A percentile compares a stretch with the other conserved stretches of the same genome.
These are phyloP conservation scores for Austroboletus niveus DNA, from an alignment of 1,284 basidiomycete genomes.

Conservation along the genomic window DNA sequence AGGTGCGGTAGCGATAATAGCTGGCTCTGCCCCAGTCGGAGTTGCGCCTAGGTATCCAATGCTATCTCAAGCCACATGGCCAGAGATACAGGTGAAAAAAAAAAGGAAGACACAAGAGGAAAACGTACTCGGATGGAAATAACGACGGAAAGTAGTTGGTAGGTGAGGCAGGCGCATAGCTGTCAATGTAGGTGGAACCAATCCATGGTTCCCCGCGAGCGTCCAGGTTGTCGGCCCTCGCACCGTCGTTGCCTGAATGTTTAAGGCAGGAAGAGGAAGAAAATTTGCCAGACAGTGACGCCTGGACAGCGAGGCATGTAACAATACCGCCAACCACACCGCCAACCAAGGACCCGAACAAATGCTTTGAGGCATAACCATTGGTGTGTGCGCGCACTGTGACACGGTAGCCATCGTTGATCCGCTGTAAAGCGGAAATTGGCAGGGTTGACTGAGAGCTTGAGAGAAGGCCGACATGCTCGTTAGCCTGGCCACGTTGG, in stretches of 20 bases:
- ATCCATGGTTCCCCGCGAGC: neutral
- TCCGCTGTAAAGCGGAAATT: neutral
- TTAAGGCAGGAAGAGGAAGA: too few relatives aligned
- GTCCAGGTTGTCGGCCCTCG: neutral
- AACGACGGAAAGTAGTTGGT: neutral
- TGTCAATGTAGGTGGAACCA: neutral
- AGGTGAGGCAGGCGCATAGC: neutral
- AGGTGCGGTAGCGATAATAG: constrained; percentile 76
- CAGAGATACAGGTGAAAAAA: neutral
- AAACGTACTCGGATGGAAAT: constrained; percentile 13
- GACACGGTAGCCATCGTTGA: neutral
- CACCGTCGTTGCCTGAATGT: too few relatives aligned
- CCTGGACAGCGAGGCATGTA: too few relatives aligned
- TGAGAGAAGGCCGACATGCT: constrained; percentile 22
- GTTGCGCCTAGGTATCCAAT: constrained; percentile 83
- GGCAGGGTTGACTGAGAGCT: constrained; percentile 4
- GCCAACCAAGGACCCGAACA: neutral
- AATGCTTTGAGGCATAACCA: neutral
- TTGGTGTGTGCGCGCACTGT: neutral
- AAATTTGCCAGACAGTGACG: too few relatives aligned
- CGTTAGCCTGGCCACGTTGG: constrained; percentile 1
- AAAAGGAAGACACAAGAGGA: neutral
- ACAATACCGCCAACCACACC: too few relatives aligned
- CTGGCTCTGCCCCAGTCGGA: constrained; percentile 82
- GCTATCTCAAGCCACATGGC: constrained; percentile 7